These are phyloP conservation scores for Amanita brunnescens DNA, from an alignment of 768 basidiomycete genomes.

Conservation along the genomic window DNA sequence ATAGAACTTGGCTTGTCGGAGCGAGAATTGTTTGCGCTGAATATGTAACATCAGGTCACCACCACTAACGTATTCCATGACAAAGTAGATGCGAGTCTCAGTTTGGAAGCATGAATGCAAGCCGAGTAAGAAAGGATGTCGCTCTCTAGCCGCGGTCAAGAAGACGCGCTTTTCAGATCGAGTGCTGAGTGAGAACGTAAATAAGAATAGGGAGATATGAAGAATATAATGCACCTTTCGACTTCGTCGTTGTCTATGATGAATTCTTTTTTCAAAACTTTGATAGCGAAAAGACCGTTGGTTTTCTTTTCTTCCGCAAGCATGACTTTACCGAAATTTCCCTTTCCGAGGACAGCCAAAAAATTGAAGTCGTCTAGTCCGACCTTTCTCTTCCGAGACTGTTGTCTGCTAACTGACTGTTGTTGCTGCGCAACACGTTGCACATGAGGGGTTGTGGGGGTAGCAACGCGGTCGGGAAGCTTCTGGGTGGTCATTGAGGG, in stretches of 20 bases:
- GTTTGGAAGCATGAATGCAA: constrained; percentile 99
- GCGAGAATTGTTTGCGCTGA: constrained; percentile 96
- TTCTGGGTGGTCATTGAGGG: constrained; percentile 21
- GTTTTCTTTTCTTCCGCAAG: constrained; percentile 95
- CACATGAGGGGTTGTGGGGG: constrained; percentile 13
- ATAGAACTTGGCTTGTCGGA: constrained; percentile 98
- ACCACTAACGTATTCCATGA: constrained; percentile 99
- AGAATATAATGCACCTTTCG: constrained; percentile 61
- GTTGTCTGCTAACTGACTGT: constrained; percentile 30
- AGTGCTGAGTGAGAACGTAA: constrained; percentile 47
- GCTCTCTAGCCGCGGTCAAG: constrained; percentile 90
- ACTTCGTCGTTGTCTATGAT: constrained; percentile 99
- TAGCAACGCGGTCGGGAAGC: constrained; percentile 20
- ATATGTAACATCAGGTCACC: constrained; percentile 99
- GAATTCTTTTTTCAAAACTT: constrained; percentile 99
- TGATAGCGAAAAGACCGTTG: constrained; percentile 91
- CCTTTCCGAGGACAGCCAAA: constrained; percentile 95
- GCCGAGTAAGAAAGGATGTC: constrained; percentile 94
- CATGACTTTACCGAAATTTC: constrained; percentile 99
- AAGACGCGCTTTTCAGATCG: constrained; percentile 99
- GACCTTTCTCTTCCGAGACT: constrained; percentile 69
- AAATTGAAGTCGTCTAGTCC: constrained; percentile 99
- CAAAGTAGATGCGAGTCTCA: constrained; percentile 97
- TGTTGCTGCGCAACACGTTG: constrained; percentile 23
- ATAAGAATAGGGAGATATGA: constrained; percentile 2